These are phyloP conservation scores for Colletotrichum aenigma DNA, from an alignment of 2,329 filamentous ascomycete species.

Conservation along the genomic window DNA sequence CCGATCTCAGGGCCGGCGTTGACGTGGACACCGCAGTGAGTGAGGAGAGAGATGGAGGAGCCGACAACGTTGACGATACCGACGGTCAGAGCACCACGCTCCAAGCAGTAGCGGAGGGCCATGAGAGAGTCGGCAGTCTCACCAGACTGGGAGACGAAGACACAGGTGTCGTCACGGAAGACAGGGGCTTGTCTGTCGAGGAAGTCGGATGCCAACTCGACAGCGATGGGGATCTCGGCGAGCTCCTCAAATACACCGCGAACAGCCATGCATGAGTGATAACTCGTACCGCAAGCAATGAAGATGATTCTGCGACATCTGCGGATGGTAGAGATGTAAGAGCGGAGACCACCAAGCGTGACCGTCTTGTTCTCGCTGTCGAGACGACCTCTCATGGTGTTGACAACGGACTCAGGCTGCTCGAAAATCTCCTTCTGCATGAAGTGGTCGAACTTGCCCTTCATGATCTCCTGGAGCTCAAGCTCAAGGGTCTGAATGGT, in stretches of 20 bases:
- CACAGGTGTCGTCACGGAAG: conserved; percentile 98
- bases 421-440: conserved; percentile 99
- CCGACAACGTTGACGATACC: conserved; percentile 99
- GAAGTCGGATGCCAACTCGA: conserved; percentile 98
- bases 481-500: conserved; percentile 98
- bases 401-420: conserved; percentile 98
- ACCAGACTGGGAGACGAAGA: conserved; percentile 98
- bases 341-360: conserved; percentile 92
- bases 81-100: conserved; percentile 95
- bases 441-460: conserved; percentile 99
- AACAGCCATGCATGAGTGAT: conserved; percentile 99
- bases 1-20: conserved; percentile 98
- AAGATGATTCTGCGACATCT: conserved; percentile 98
- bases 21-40: conserved; percentile 99
- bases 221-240: conserved; percentile 95
- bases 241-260: conserved; percentile 97
- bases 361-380: conserved; percentile 93
- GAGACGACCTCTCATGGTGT: conserved; percentile 99
- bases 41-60: conserved; percentile 97
- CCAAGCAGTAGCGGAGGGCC: conserved; percentile 96
- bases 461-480: conserved; percentile 99
- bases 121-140: conserved; percentile 98
- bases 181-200: conserved; percentile 95
- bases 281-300: conserved; percentile 97
- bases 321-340: conserved; percentile 96